A percentile compares a stretch with the other conserved stretches of the same genome.
These are phyloP conservation scores for Lentinula lateritia DNA, from an alignment of 768 basidiomycete genomes.

Conservation along the genomic window DNA sequence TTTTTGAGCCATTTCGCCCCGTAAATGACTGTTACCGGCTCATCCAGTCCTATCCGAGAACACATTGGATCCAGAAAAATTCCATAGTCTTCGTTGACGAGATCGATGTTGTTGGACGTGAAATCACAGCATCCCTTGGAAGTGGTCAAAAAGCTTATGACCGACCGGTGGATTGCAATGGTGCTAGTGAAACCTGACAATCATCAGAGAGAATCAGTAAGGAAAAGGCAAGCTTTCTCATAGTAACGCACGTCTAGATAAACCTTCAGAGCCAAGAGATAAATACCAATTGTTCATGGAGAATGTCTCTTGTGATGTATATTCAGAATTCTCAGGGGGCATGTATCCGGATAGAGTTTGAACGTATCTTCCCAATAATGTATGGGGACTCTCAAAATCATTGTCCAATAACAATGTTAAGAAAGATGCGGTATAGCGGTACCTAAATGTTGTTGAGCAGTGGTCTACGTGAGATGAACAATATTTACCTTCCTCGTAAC, in stretches of 20 bases:
- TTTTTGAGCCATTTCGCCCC: neutral
- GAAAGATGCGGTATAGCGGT: neutral
- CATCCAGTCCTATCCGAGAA: neutral
- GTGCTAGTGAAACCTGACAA: too few species aligned
- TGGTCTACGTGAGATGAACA: neutral
- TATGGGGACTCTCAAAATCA: neutral
- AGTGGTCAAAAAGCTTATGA: neutral
- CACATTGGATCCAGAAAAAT: neutral
- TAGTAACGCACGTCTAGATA: neutral
- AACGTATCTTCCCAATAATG: neutral
- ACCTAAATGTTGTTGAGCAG: neutral
- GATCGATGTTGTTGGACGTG: neutral
- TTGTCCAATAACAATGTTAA: neutral
- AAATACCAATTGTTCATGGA: neutral
- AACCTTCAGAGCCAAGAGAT: neutral
- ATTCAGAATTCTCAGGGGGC: neutral
- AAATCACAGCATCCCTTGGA: neutral
- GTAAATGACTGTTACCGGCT: neutral
- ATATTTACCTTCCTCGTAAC: constrained; percentile 9
- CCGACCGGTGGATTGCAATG: neutral
- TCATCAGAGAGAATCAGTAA: too few species aligned
- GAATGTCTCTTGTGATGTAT: neutral
- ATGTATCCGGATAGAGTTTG: neutral
- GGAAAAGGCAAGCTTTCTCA: too few species aligned
- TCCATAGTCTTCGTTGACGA: neutral